Base-by-base conservation (phyloP, 495 filamentous ascomycete species). In the Pyrenula massariospora region DNA sequence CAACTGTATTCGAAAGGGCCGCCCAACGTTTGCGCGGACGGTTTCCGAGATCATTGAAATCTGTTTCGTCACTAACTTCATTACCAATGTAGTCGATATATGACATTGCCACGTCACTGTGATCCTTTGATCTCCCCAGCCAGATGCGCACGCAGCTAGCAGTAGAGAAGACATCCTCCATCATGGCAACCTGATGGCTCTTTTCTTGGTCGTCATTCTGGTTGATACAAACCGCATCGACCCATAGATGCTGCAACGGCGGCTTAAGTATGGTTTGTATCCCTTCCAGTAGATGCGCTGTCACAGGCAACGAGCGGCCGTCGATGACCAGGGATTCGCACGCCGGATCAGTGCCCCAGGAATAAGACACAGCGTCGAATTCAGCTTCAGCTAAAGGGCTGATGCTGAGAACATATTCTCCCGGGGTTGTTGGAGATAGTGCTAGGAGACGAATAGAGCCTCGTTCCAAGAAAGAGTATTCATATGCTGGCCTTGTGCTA, bases 151-250 rank as follows among this genome's bases (percentile, higher is more conserved):
- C 54, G 25, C 22, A 31, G 3, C 42, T 22, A 22, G 56, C 56
- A 24, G 24, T 58, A 12, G 15, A 10, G 24, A 55, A 58, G 3
- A 58, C 54, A 2, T 55, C 50, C 3, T 12, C 52, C 56, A 58
- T 58, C 19, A 36, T 25, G 23, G 8, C 15, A 20, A 58, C 25
- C 52, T 58, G 49, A 42, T 22, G 56, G 20, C 22, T 54, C 52
- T 58, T 58, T n/a, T 59, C 57, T 12, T 20, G 22, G 5, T 8
- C 36, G 19, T 56, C 54, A 25, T 53, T 47, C 48, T 59, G 55
- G 47, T 50, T 59, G 3, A 57, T 59, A 42, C 54, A 59, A 22
- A 59, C 25, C 19, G 36, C 25, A 42, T 57, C 54, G n/a, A 59
- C 52, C 57, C 57, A 57, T 22, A 58, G 24, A 22, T 23, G 15